Conservation (phyloP, 306 rosid genomes). For the Senna tora region DNA sequence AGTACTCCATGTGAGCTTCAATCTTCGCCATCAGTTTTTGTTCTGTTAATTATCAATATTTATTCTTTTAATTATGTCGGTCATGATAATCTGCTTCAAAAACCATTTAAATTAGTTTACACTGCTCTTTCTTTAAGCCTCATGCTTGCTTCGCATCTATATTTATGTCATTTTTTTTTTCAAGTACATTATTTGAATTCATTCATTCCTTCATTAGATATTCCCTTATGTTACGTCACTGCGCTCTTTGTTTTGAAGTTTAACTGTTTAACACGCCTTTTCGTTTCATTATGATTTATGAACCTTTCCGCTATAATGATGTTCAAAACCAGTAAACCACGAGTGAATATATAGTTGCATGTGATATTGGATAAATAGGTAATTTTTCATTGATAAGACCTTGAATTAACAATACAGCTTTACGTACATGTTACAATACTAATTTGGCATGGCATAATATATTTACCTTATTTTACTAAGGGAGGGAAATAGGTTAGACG, state of each 20-base stretch:
- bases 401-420: slow-evolving; percentile 21
- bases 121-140: background rate
- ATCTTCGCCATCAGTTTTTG: background rate
- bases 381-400: slow-evolving; percentile 7
- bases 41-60: background rate
- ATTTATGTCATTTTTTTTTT: background rate
- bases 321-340: background rate
- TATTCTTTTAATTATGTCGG: background rate
- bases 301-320: background rate
- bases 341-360: background rate
- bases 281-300: background rate
- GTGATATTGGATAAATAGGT: slow-evolving; percentile 11
- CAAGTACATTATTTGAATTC: background rate
- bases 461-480: slow-evolving; percentile 7
- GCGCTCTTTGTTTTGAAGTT: background rate
- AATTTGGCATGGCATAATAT: slow-evolving; percentile 16
- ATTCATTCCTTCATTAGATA: background rate
- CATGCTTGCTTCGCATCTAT: background rate
- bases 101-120: background rate
- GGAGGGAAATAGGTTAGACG: slow-evolving; percentile 8
- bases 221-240: background rate
- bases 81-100: background rate
- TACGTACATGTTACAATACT: slow-evolving; percentile 23
- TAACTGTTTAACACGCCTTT: background rate
- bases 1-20: background rate